A percentile compares a stretch with the other conserved stretches of the same genome.
Conservation (phyloP, 2,329 filamentous ascomycete genomes). For the Colletotrichum liriopes region DNA sequence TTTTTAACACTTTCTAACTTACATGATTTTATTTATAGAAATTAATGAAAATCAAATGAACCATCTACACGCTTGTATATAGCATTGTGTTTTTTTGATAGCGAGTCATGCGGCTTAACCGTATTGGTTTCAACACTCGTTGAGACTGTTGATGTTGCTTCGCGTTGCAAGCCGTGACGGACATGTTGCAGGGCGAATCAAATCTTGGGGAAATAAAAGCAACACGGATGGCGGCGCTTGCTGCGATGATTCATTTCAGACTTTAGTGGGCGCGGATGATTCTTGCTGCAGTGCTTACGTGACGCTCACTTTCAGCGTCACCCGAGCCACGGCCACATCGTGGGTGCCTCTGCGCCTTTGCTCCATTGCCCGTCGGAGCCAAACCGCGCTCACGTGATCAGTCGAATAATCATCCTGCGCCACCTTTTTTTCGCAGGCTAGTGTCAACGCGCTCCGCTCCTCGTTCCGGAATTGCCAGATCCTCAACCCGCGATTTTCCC, state of each 20-base stretch:
- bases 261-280: conserved; percentile 7
- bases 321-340: conserved; percentile 12
- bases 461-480: conserved; percentile 32
- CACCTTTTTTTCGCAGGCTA: conserved; percentile 22
- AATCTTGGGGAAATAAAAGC: conserved; percentile 13
- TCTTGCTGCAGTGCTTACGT: conserved; percentile 32
- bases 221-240: conserved; percentile 13
- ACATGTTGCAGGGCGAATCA: conserved; percentile 18
- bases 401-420: conserved; percentile 16
- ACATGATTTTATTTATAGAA: too few relatives aligned
- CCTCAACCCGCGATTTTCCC: conserved; percentile 35
- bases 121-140: neutral
- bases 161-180: neutral
- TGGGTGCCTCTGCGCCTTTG: neutral
- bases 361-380: neutral
- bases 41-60: too few relatives aligned
- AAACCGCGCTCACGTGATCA: neutral
- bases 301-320: neutral
- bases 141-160: neutral
- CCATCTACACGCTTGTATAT: too few relatives aligned
- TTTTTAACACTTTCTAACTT: too few relatives aligned
- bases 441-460: conserved; percentile 36
- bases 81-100: neutral
- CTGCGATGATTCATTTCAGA: conserved; percentile 2
- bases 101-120: neutral